Conservation (phyloP, 2,329 filamentous ascomycete species). For the Magnaporthales sp. region DNA sequence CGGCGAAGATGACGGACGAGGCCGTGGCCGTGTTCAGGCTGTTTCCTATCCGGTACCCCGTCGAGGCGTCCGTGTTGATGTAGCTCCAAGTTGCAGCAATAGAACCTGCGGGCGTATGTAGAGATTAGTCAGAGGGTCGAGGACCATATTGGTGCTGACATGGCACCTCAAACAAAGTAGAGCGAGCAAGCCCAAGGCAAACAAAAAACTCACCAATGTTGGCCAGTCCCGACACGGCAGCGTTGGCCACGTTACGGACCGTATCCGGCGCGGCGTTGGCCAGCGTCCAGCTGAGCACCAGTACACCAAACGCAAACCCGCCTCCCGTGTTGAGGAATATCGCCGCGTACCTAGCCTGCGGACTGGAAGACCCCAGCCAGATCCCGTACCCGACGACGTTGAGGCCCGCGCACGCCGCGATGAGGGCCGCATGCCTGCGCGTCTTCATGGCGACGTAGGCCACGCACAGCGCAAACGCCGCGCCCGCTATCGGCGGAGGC, state of each 20-base stretch:
- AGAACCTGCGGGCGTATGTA: conserved; percentile 10
- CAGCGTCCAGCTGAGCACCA: conserved; percentile 18
- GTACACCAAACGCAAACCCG: conserved; percentile 15
- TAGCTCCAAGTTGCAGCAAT: conserved; percentile 20
- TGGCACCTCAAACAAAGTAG: not conserved
- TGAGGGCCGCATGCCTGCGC: conserved; percentile 15
- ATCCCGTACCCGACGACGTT: conserved; percentile 18
- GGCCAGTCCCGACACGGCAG: conserved; percentile 16
- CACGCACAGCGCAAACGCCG: conserved; percentile 15
- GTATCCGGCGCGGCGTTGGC: conserved; percentile 19
- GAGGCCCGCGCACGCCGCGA: conserved; percentile 14
- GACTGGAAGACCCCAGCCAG: conserved; percentile 16
- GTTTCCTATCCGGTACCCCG: conserved; percentile 18
- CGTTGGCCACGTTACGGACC: conserved; percentile 17
- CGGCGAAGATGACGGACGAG: conserved; percentile 14
- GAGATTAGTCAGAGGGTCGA: no score
- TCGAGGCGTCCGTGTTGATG: conserved; percentile 18
- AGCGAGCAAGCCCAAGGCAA: no score
- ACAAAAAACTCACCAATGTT: conserved; percentile 15
- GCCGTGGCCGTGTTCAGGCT: conserved; percentile 17
- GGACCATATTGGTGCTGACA: no score
- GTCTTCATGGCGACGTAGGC: conserved; percentile 20
- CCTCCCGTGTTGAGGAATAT: conserved; percentile 20
- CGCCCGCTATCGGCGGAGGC: conserved; percentile 15
- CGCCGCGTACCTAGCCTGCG: conserved; percentile 16